These are phyloP conservation scores for Pestalotiopsis sp. DNA, from an alignment of 2,329 filamentous ascomycete genomes.

Conservation along the genomic window DNA sequence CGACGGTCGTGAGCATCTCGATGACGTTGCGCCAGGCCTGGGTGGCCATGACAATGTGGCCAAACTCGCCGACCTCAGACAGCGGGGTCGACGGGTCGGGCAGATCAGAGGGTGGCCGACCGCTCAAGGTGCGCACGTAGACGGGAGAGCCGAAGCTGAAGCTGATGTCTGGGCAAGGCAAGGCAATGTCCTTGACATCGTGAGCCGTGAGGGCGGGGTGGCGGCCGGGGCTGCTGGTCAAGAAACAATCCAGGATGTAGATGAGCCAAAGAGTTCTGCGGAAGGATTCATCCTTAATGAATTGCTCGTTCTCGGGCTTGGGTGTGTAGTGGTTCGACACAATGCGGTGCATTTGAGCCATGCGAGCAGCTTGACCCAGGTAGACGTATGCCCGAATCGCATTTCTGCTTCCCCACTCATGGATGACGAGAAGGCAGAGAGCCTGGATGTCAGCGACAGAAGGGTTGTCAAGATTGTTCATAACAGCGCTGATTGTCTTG, in stretches of 20 bases:
- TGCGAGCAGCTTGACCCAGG: constrained; percentile 61
- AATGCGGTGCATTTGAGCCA: constrained; percentile 65
- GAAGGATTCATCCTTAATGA: constrained; percentile 61
- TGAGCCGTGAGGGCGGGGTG: constrained; percentile 55
- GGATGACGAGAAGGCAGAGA: constrained; percentile 60
- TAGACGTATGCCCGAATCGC: constrained; percentile 64
- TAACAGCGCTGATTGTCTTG: constrained; percentile 58
- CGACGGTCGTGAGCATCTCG: constrained; percentile 58
- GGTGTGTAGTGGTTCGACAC: constrained; percentile 56
- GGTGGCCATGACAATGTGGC: constrained; percentile 60
- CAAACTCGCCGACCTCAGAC: constrained; percentile 61
- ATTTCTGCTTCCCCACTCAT: constrained; percentile 63
- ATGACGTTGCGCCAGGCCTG: constrained; percentile 64
- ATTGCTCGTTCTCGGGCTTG: constrained; percentile 54
- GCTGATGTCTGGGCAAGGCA: constrained; percentile 62
- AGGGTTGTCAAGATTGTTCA: constrained; percentile 59
- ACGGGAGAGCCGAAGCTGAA: constrained; percentile 63
- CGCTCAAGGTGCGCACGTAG: constrained; percentile 56
- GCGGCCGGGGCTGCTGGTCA: constrained; percentile 62
- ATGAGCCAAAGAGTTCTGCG: constrained; percentile 63
- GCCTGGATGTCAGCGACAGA: constrained; percentile 62
- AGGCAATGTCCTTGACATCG: constrained; percentile 55
- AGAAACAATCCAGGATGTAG: constrained; percentile 62
- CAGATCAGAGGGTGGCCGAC: constrained; percentile 35
- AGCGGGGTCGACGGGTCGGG: constrained; percentile 37